Evolutionary conservation across 169 alveolate species (phyloP).

Genomic region (Cardiosporidium cionae): DNA sequence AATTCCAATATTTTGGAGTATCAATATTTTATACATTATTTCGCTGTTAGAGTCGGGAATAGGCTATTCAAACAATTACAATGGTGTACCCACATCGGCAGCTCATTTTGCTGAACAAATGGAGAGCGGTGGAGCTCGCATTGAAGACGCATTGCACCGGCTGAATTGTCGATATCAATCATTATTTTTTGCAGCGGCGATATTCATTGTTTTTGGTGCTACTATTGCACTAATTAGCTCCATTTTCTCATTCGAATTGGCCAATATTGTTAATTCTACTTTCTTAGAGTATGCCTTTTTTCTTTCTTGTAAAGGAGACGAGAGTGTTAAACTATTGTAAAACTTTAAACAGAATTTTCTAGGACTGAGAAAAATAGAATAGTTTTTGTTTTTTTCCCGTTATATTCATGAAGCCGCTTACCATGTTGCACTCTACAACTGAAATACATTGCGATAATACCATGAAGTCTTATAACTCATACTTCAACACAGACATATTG

Average conservation of each 20-base stretch:
- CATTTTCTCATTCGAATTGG: constrained; percentile 48
- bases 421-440: too few relatives aligned
- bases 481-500: too few relatives aligned
- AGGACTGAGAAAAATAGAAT: too few relatives aligned
- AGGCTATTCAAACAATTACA: too few relatives aligned
- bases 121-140: constrained; percentile 77
- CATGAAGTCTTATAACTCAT: too few relatives aligned
- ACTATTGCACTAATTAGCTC: constrained; percentile 51
- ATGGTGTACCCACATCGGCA: constrained; percentile 24
- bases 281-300: constrained; percentile 42
- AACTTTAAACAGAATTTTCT: too few relatives aligned
- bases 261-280: constrained; percentile 48
- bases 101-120: constrained; percentile 52
- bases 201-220: constrained; percentile 61
- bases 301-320: not conserved
- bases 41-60: too few relatives aligned
- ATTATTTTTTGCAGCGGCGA: constrained; percentile 68
- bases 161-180: constrained; percentile 74
- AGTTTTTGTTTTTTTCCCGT: too few relatives aligned
- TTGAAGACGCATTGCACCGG: constrained; percentile 72
- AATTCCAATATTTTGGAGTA: too few relatives aligned
- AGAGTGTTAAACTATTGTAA: not conserved
- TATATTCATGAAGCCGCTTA: too few relatives aligned
- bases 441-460: too few relatives aligned
- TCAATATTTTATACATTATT: too few relatives aligned